Evolutionary conservation across 2,329 filamentous ascomycete genomes (phyloP).

Genomic region (Remersonia thermophila): DNA sequence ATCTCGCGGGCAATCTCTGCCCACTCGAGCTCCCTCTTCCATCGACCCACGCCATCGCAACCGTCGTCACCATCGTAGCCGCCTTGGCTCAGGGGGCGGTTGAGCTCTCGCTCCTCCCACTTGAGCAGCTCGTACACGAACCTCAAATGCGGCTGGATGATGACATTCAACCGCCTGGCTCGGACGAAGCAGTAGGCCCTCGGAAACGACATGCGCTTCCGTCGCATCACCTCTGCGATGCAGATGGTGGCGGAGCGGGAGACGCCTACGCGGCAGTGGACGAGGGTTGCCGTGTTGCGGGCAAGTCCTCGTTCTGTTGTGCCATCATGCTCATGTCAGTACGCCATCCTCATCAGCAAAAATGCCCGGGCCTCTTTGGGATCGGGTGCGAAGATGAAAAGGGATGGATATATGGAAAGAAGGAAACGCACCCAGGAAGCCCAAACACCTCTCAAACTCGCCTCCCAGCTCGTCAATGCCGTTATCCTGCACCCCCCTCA

Average conservation of each 20-base stretch:
- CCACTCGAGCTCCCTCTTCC: slow-evolving; percentile 83
- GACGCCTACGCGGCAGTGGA: slow-evolving; percentile 93
- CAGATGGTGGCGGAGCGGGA: slow-evolving; percentile 94
- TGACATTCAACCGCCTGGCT: slow-evolving; percentile 85
- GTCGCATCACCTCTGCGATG: slow-evolving; percentile 95
- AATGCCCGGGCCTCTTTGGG: no score
- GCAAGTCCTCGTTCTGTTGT: slow-evolving; percentile 53
- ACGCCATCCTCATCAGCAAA: no score
- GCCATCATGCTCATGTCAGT: neutral
- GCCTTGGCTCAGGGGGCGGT: no score
- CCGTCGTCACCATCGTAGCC: slow-evolving; percentile 34
- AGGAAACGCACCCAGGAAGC: slow-evolving; percentile 79
- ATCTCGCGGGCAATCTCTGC: slow-evolving; percentile 77
- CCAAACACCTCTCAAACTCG: slow-evolving; percentile 73
- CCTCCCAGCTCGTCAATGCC: slow-evolving; percentile 84
- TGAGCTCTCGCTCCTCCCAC: slow-evolving; percentile 97
- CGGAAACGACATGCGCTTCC: slow-evolving; percentile 69
- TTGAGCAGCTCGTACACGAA: slow-evolving; percentile 93
- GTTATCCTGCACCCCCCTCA: slow-evolving; percentile 89
- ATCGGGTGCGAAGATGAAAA: slow-evolving; percentile 6
- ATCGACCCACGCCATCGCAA: slow-evolving; percentile 15
- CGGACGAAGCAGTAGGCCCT: slow-evolving; percentile 94
- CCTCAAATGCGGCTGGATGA: slow-evolving; percentile 90
- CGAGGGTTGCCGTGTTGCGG: slow-evolving; percentile 68
- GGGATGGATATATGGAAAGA: no score